Conservation (phyloP, 2,329 filamentous ascomycete species). For the Didymella keratinophila region DNA sequence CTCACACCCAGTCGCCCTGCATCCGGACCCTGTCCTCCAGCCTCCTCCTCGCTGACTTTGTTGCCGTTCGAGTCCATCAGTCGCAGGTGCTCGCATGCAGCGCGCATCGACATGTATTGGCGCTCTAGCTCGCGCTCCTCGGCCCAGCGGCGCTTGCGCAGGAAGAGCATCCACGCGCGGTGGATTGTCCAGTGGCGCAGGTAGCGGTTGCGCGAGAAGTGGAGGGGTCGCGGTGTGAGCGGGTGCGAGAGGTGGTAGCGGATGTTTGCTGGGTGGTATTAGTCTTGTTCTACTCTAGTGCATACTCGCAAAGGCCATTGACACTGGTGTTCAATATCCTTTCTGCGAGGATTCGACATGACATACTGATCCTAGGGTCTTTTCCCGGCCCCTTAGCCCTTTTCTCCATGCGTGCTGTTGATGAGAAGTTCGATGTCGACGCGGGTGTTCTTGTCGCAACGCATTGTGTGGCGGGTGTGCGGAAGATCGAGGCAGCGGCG, state of each 20-base stretch:
- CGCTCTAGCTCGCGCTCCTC: conserved; percentile 77
- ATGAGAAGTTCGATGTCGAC: conserved; percentile 39
- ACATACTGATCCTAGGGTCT: conserved; percentile 48
- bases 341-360: too few relatives aligned
- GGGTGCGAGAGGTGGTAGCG: conserved; percentile 75
- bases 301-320: too few relatives aligned
- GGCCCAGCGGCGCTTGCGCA: conserved; percentile 70
- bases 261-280: conserved; percentile 62
- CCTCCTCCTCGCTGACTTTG: conserved; percentile 55
- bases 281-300: conserved; percentile 1
- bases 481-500: conserved; percentile 15
- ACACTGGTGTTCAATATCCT: too few relatives aligned
- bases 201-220: conserved; percentile 84
- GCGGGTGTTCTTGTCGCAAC: conserved; percentile 24
- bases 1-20: conserved; percentile 33
- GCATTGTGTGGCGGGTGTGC: conserved; percentile 27
- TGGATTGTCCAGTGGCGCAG: conserved; percentile 99
- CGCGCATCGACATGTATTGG: conserved; percentile 81
- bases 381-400: conserved; percentile 33
- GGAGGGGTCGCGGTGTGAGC: conserved; percentile 76
- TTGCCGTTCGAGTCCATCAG: conserved; percentile 57
- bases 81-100: conserved; percentile 84
- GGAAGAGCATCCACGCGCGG: conserved; percentile 88
- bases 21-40: conserved; percentile 62
- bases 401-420: conserved; percentile 40